Base-by-base conservation (phyloP, 2,329 filamentous ascomycete genomes). In the Scedosporium minutisporum region DNA sequence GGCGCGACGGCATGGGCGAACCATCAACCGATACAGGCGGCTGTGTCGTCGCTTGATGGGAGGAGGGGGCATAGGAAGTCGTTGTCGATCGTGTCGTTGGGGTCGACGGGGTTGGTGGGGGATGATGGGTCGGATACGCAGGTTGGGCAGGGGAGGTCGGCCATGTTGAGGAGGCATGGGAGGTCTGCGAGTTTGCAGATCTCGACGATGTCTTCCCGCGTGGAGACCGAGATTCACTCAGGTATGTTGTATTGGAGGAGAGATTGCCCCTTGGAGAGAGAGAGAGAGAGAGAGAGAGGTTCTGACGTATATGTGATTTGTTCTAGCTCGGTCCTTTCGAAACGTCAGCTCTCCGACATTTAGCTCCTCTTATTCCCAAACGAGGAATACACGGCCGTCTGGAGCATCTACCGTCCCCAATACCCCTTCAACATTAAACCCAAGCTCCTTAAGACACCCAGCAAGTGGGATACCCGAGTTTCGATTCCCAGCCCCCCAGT, bases 161-260 rank as follows among this genome's bases (percentile, higher is more conserved):
- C 29, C 58, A 62, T 25, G 60, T 61, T 44, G 25, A 60, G 57
- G 62, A 84, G 87, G 4, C 92, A 96, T 77, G 85, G 81, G 58
- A 83, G 92, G 61, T 91, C 91, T 44, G 85, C 90, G 25, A 96
- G 92, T 77, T 76, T 96, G 64, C 92, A 96, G 72, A 88, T 93
- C 12, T 21, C 48, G 53, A 57, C 60, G 21, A 42, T 58, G 38
- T 68, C 70, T 41, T 64, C 67, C 72, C 85, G 65, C 78, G 86
- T 57, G 80, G 80, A 65, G 65, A 71, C 71, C 10, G 71, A 74
- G 48, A 70, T 70, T 66, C 74, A 69, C 59, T 74, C 71, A 69
- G 76, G 74, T 82, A 72, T 68, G 78, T 74, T 64, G 29, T 10
- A 14, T 38, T 38, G 33, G 33, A 38, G 10, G 33, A 38, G 33